These are phyloP conservation scores for Populus tremula DNA, from an alignment of 345 rosid genomes.

Conservation along the genomic window DNA sequence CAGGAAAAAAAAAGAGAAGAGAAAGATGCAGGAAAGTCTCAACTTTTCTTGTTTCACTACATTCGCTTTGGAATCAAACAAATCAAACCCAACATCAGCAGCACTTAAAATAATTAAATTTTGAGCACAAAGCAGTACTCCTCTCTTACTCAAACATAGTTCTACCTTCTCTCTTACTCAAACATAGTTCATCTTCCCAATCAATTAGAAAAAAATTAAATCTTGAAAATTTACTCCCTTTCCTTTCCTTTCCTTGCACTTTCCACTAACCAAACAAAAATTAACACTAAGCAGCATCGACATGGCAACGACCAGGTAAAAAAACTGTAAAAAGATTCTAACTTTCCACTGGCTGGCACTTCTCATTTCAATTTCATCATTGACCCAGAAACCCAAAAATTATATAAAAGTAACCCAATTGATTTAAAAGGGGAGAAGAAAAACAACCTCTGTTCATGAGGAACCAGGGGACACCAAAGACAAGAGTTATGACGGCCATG, in stretches of 20 bases:
- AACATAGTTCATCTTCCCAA: not conserved
- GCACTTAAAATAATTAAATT: not conserved
- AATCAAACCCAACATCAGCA: not conserved
- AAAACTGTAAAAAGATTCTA: not conserved
- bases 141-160: not conserved
- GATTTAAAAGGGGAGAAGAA: not conserved
- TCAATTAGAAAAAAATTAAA: not conserved
- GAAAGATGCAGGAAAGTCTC: not conserved
- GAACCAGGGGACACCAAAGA: slow-evolving; percentile 81
- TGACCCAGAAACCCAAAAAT: not conserved
- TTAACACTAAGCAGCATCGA: too few species aligned
- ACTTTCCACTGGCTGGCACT: not conserved
- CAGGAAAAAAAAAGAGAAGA: not conserved
- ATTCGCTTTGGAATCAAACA: not conserved
- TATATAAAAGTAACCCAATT: not conserved
- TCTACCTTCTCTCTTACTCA: not conserved
- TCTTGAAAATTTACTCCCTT: not conserved
- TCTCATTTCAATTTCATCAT: not conserved
- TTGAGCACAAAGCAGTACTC: not conserved
- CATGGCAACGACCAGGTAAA: not conserved
- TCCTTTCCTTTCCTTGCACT: not conserved
- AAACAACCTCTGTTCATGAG: slow-evolving; percentile 73
- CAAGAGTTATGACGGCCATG: slow-evolving; percentile 48
- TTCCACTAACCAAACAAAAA: not conserved
- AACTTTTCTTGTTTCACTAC: not conserved